These are phyloP conservation scores for Sporormia fimetaria DNA, from an alignment of 495 filamentous ascomycete species.

Conservation along the genomic window DNA sequence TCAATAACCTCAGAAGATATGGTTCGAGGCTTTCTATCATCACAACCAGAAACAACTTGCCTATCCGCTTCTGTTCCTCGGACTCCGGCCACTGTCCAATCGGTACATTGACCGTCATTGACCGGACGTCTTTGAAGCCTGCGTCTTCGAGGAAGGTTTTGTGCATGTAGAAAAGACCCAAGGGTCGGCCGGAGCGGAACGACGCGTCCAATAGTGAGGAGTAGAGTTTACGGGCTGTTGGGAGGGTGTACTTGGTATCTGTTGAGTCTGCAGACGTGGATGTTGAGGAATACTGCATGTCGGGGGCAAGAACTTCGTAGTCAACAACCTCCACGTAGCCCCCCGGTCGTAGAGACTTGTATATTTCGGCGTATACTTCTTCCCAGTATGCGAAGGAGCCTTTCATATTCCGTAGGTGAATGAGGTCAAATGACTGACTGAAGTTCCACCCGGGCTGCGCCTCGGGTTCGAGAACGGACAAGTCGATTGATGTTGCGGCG, in stretches of 20 bases:
- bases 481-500: slow-evolving; percentile 8
- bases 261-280: background rate
- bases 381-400: slow-evolving; percentile 27
- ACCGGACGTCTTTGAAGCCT: slow-evolving; percentile 51
- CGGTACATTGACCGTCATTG: slow-evolving; percentile 47
- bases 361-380: slow-evolving; percentile 23
- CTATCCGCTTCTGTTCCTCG: slow-evolving; percentile 41
- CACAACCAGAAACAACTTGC: slow-evolving; percentile 55
- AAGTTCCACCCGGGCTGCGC: slow-evolving; percentile 23
- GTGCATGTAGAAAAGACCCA: slow-evolving; percentile 46
- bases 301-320: slow-evolving; percentile 16
- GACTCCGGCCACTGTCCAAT: slow-evolving; percentile 44
- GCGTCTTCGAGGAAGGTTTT: slow-evolving; percentile 39
- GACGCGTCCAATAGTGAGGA: slow-evolving; percentile 30
- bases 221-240: slow-evolving; percentile 9
- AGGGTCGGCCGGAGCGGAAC: slow-evolving; percentile 36
- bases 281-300: slow-evolving; percentile 1
- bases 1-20: slow-evolving; percentile 47
- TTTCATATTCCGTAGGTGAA: slow-evolving; percentile 26
- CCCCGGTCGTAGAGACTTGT: slow-evolving; percentile 27
- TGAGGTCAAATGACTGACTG: slow-evolving; percentile 25
- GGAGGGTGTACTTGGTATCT: slow-evolving; percentile 1
- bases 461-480: slow-evolving; percentile 17
- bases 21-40: slow-evolving; percentile 57
- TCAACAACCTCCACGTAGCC: slow-evolving; percentile 46